Evolutionary conservation across 495 filamentous ascomycete genomes (phyloP).

Genomic region (Penicillium cinerascens): DNA sequence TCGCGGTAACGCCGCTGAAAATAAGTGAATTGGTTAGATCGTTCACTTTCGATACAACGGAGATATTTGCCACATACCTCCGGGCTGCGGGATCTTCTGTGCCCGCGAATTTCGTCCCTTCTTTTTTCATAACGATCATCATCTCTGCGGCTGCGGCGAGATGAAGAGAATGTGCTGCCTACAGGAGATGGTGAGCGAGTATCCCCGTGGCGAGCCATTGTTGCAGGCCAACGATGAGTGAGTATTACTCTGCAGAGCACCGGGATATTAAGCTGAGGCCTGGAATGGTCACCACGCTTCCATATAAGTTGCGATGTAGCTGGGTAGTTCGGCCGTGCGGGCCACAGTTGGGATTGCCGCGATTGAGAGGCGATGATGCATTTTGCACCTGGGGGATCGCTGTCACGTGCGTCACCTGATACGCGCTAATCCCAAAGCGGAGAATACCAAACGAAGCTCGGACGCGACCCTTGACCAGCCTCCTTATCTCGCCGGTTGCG

Average conservation of each 20-base stretch:
- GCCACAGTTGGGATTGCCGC: background rate
- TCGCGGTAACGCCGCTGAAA: constrained; percentile 59
- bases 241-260: constrained; percentile 56
- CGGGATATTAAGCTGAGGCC: constrained; percentile 13
- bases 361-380: background rate
- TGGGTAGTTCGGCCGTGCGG: background rate
- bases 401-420: constrained; percentile 21
- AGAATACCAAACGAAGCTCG: constrained; percentile 26
- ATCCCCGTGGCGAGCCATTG: constrained; percentile 87
- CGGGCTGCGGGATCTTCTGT: constrained; percentile 67
- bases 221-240: constrained; percentile 63
- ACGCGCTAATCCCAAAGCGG: constrained; percentile 22
- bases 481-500: constrained; percentile 23
- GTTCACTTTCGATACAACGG: background rate
- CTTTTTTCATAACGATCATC: constrained; percentile 69
- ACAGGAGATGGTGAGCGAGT: constrained; percentile 94
- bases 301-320: constrained; percentile 1
- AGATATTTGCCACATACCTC: constrained; percentile 53
- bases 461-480: constrained; percentile 27
- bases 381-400: constrained; percentile 14
- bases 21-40: constrained; percentile 26
- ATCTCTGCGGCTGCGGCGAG: constrained; percentile 68
- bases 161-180: constrained; percentile 79
- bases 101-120: constrained; percentile 58
- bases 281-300: constrained; percentile 8